Base-by-base conservation (phyloP, 2,329 filamentous ascomycete genomes). In the Sarocladiaceae sp. region DNA sequence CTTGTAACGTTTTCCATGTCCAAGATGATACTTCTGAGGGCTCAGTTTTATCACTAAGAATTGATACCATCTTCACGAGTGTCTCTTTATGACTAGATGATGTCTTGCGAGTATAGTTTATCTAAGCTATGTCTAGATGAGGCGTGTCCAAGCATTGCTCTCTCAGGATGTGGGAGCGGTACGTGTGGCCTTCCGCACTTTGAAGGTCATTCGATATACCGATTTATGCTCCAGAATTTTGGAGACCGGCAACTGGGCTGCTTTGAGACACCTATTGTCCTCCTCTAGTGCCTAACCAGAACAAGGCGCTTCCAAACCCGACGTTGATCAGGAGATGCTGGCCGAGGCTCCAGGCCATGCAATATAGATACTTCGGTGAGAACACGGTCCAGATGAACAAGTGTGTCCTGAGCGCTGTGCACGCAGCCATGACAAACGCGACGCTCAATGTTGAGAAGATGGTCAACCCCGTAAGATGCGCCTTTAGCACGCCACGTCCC, bases 351-450 rank as follows among this genome's bases (percentile, higher is more conserved):
- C 93, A 98, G 12, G 85, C 88, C 72, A 93, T 84, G 51, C 82
- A 86, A 61, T 95, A 98, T 52, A 98, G 67, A 62, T 90, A 97
- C 64, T 97, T 98, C 0, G 93, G 93, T 51, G 88, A 95, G 63
- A 98, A 98, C 10, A 98, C 93, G 1, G 91, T 97, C 93, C 93
- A 98, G 49, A 98, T 90, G 60, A 98, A 98, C 47, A 98, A 64
- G 70, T 98, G 93, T 23, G 87, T 88, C 52, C 91, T 73, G 58
- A 98, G 63, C 6, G 78, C 72, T 39, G 85, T 89, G 62, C 93
- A 98, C 13, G 91, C 89, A 12, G 76, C 79, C 91, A 97, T 97
- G 19, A 96, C 83, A 37, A 80, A 83, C 3, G 80, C 64, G 44
- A 87, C 64, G 50, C 80, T 80, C 1, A 70, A 68, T 1, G 84